Conservation (phyloP, 192 early-diverging fungal species). For the Rhizoclosmatium sp. region DNA sequence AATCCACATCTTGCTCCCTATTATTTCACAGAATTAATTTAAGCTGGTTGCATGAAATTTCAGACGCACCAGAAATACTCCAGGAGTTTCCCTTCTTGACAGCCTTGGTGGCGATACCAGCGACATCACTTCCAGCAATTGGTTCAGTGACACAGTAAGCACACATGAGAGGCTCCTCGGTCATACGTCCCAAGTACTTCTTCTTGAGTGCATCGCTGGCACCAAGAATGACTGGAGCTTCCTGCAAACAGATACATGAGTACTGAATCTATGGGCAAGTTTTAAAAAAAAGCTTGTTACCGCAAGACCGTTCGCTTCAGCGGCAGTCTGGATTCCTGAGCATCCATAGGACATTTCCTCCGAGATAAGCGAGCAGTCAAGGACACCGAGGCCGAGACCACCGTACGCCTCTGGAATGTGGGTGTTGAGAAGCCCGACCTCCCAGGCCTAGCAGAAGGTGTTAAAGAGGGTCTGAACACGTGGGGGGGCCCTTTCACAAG, state of each 20-base stretch:
- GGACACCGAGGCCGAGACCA: constrained; percentile 86
- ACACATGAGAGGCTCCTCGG: constrained; percentile 94
- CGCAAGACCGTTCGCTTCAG: constrained; percentile 95
- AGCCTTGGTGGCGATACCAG: constrained; percentile 73
- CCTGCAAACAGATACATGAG: constrained; percentile 19
- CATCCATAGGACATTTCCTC: constrained; percentile 96
- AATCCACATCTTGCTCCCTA: constrained; percentile 98
- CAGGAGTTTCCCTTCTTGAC: constrained; percentile 89
- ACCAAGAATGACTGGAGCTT: constrained; percentile 89
- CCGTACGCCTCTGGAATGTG: constrained; percentile 88
- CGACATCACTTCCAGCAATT: constrained; percentile 75
- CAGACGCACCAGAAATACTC: constrained; percentile 79
- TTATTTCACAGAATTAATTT: constrained; percentile 82
- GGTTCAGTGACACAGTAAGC: constrained; percentile 82
- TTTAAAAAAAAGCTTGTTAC: background rate
- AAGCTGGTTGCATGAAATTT: constrained; percentile 58
- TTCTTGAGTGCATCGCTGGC: constrained; percentile 91
- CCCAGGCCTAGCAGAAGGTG: constrained; percentile 71
- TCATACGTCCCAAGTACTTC: constrained; percentile 97
- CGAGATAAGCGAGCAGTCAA: constrained; percentile 85
- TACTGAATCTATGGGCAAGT: background rate
- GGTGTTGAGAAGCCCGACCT: constrained; percentile 90
- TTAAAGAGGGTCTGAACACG: background rate
- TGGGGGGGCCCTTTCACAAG: background rate
- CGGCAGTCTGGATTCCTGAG: constrained; percentile 94